These are phyloP conservation scores for Scenedesmus sp. DNA, from an alignment of 163 green algal species.

Conservation along the genomic window DNA sequence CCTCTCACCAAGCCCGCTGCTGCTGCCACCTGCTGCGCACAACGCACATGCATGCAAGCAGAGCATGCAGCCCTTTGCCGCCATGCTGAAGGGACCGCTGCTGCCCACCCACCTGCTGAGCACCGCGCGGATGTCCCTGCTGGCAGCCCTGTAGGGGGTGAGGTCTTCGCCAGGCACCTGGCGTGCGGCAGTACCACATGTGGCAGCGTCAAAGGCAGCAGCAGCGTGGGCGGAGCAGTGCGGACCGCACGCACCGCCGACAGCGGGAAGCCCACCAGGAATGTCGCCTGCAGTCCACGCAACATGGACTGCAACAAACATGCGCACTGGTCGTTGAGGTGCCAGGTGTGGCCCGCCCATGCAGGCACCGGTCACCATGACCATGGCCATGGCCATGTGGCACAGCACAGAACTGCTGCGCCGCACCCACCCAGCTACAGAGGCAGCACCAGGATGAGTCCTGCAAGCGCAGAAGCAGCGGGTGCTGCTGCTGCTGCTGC, in stretches of 20 bases:
- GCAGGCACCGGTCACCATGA: no score
- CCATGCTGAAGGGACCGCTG: not conserved
- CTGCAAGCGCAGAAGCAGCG: not conserved
- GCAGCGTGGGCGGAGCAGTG: not conserved
- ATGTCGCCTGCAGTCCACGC: no score
- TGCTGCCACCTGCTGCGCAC: not conserved
- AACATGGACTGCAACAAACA: no score
- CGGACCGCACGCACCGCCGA: not conserved
- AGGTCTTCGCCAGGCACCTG: conserved; percentile 89
- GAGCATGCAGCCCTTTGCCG: not conserved
- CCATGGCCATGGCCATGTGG: no score
- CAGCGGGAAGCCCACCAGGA: no score
- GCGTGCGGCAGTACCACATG: not conserved
- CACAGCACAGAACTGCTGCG: not conserved
- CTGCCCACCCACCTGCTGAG: conserved; percentile 45
- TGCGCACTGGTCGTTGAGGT: no score
- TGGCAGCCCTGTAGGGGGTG: conserved; percentile 83
- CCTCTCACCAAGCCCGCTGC: not conserved
- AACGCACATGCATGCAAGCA: no score
- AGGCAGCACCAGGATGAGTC: not conserved
- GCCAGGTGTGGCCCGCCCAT: no score
- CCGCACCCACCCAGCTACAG: not conserved
- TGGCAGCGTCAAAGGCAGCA: not conserved
- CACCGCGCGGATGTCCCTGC: conserved; percentile 55
- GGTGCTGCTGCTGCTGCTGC: not conserved